Base-by-base conservation (phyloP, 2,329 filamentous ascomycete species). In the Cladophialophora yegresii region DNA sequence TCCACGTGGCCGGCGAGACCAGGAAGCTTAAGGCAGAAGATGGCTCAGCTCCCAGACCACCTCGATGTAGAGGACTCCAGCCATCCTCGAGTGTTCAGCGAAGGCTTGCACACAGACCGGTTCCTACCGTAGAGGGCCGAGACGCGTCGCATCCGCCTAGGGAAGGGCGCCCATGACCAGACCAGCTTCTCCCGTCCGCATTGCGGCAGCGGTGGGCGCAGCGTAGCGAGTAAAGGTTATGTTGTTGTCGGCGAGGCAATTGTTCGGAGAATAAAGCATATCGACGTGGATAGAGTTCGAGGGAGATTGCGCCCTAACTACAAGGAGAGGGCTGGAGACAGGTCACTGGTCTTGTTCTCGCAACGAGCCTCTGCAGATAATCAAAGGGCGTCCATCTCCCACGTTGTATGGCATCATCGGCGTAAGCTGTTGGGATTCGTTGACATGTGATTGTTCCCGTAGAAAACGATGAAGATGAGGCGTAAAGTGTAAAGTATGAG, bases 271-370 rank as follows among this genome's bases (percentile, higher is more conserved):
- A 51, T n/a, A 23, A 28, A 40, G 22, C 8, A 22, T 61, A 30
- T 20, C 12, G 36, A 49, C 36, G 22, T 28, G 22, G 43, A 45
- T 54, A 61, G 49, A 61, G 58, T 61, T 54, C 33, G 26, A 33
- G 22, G 58, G 58, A 61, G 32, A 61, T 61, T 61, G 33, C 23
- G 50, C 26, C 10, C 58, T 54, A 61, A 47, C 47, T 50, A 23
- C 36, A 43, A 61, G 26, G 9, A 23, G 58, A 47, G 54, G 26
- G 28, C 45, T 43, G 12, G 22, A 43, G 20, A 56, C 10, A 43
- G 6, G 54, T 30, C 45, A 36, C 51, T 12, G 3, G 23, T 50
- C 47, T 50, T 22, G 4, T 22, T 50, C 47, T 32, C 55, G 40
- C 32, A 40, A 22, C 6, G 28, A 23, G 16, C 26, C 26, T 28